phyloP scores from a whole-genome alignment of 2,329 filamentous ascomycete species.

The Apiospora malaysiana region DNA sequence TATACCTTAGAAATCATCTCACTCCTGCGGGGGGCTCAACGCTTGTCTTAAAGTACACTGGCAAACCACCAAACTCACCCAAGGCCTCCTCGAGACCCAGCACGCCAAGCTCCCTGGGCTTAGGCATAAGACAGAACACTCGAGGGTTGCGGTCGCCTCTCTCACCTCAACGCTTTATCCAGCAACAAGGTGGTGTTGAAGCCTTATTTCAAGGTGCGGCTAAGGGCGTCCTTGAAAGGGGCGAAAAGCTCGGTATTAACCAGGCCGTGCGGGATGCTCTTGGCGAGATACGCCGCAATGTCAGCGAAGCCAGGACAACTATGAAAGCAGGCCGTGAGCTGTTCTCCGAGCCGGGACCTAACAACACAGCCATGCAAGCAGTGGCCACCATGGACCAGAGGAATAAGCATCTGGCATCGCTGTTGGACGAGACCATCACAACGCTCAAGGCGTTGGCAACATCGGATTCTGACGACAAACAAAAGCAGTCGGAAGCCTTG shows the following conservation, averaged over 20 bases:
- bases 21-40: conserved; percentile 65
- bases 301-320: conserved; percentile 62
- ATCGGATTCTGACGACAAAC: conserved; percentile 54
- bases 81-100: conserved; percentile 35
- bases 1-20: conserved; percentile 73
- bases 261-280: conserved; percentile 82
- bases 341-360: conserved; percentile 40
- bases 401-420: conserved; percentile 69
- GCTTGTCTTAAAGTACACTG: conserved; percentile 75
- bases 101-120: conserved; percentile 43
- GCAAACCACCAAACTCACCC: conserved; percentile 50
- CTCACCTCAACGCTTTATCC: conserved; percentile 55
- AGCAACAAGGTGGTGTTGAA: conserved; percentile 66
- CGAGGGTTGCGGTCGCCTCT: conserved; percentile 52
- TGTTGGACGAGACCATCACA: conserved; percentile 71
- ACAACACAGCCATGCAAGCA: conserved; percentile 40
- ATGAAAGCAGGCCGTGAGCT: conserved; percentile 45
- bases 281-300: conserved; percentile 78
- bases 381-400: conserved; percentile 64
- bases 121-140: conserved; percentile 49
- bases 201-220: conserved; percentile 77
- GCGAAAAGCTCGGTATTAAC: conserved; percentile 80
- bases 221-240: conserved; percentile 73
- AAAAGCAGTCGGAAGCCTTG: conserved; percentile 57
- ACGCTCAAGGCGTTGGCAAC: conserved; percentile 67